Base-by-base conservation (phyloP, 2,329 filamentous ascomycete genomes). In the Xylaria sp. region DNA sequence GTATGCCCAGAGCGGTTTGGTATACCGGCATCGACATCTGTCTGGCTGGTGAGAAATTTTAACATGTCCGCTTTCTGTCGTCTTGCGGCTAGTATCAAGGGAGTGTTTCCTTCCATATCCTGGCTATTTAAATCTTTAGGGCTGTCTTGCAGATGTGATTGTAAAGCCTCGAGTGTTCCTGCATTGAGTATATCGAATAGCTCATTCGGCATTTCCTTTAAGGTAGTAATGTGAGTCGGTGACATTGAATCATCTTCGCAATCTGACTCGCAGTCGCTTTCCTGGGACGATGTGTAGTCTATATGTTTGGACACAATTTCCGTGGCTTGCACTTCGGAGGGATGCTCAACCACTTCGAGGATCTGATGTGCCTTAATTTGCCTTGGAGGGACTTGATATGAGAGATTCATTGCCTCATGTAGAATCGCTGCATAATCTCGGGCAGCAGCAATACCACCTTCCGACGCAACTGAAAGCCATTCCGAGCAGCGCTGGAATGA, bases 381-480 rank as follows among this genome's bases (percentile, higher is more conserved):
- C 37, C 35, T 42, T 1, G 21, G 10, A 42, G 35, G 54, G 2
- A 58, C 23, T 58, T 58, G 54, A 42, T 42, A 42, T 16, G 37
- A 23, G 21, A 13, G 21, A n/a, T 32, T 23, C 58, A 60, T 50
- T 23, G 44, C 44, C 21, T 60, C 40, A 25, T 60, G 58, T 35
- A 60, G 12, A 25, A 37, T 50, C 2, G 27, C n/a, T 25, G 5
- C 29, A n/a, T 48, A 60, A 18, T 47, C 25, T 37, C 12, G 40
- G 5, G 58, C 58, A 23, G 58, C 58, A 35, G 44, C 42, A n/a
- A 60, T 27, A 10, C 58, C 58, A 16, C 42, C 58, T 25, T 60
- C 27, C n/a, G 27, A 48, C 12, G 44, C 58, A 21, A 50, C 10
- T 16, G 42, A 60, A 21, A 60, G 12, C 55, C 55, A 59, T 32